phyloP scores from a whole-genome alignment of 2,329 filamentous ascomycete genomes.

The Mariannaea elegans region DNA sequence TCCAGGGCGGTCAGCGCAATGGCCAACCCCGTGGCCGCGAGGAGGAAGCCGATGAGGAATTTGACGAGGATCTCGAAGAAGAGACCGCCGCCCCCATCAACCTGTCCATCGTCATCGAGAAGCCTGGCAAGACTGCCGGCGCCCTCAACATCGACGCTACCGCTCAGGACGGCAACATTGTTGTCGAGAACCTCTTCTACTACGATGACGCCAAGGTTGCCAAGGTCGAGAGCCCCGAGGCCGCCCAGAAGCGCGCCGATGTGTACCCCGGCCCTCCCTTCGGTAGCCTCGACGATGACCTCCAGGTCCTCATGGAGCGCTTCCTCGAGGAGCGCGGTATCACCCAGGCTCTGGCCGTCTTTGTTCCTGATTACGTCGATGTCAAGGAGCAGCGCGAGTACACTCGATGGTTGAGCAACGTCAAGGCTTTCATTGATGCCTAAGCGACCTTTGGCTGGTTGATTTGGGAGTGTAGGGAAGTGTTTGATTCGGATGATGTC shows the following conservation, averaged over 20 bases:
- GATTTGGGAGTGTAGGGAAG: neutral
- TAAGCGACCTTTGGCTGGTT: slow-evolving; percentile 47
- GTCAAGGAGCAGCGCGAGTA: slow-evolving; percentile 99
- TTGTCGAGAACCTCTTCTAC: slow-evolving; percentile 91
- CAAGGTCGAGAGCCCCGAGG: slow-evolving; percentile 77
- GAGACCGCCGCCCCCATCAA: slow-evolving; percentile 78
- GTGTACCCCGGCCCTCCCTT: slow-evolving; percentile 93
- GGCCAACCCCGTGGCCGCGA: slow-evolving; percentile 64
- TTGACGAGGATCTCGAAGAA: slow-evolving; percentile 61
- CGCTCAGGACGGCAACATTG: slow-evolving; percentile 84
- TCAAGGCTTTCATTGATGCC: slow-evolving; percentile 86
- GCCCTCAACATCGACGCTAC: slow-evolving; percentile 87
- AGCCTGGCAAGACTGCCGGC: slow-evolving; percentile 74
- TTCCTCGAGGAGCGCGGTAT: slow-evolving; percentile 96
- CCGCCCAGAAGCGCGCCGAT: slow-evolving; percentile 77
- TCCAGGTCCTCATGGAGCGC: slow-evolving; percentile 90
- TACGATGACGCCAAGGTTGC: slow-evolving; percentile 82
- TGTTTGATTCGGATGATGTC: neutral
- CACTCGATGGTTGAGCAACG: slow-evolving; percentile 84
- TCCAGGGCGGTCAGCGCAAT: slow-evolving; percentile 62
- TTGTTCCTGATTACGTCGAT: slow-evolving; percentile 96
- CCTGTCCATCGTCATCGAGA: slow-evolving; percentile 88
- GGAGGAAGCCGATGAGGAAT: slow-evolving; percentile 56
- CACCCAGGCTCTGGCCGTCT: slow-evolving; percentile 84
- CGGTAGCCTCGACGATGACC: slow-evolving; percentile 92